Evolutionary conservation across 768 basidiomycete genomes (phyloP), one percentile per base, ranked within the genome.

Genomic region (Fomitopsis serialis): DNA sequence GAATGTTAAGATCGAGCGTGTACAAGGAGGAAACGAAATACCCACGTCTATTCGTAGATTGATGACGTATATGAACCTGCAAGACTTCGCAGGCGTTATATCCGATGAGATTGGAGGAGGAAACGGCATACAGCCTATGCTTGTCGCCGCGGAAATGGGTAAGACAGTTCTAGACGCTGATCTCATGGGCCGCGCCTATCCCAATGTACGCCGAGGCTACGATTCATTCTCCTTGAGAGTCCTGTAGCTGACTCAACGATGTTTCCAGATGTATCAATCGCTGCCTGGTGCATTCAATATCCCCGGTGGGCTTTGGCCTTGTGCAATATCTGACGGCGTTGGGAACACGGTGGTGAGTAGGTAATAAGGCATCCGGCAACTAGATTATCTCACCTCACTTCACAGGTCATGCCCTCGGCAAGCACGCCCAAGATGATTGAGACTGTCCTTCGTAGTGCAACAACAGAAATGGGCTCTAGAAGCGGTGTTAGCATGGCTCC

Each of bases 31-130:
- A 7, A 45, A 53, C 17, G 65, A 66, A 45, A 61, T 66, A 5
- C 58, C 63, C 7, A 42, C 61, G 2, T 61, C 65, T 0, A 52
- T 56, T 21, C 57, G 56, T 1, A 58, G 55, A 0, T 57, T 66
- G 23, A 51, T 64, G 59, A 58, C 57, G 21, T 64, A 66, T 50
- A 54, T 61, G 45, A 59, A 58, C 13, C 42, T 64, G 15, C 10
- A 34, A 25, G 63, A 66, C 43, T 58, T 59, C 47, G 50, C 52
- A 2, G 63, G 63, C 11, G 44, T 57, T 10, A 61, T 64, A 12
- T 61, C 65, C 1, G 63, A 64, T n/a, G 74, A 76, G 59, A 76
- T 76, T 22, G 74, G 74, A 15, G 74, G 74, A 2, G 68, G 68
- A 1, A 76, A 75, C 50, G 74, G 74, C 29, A 55, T 68, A 17